Evolutionary conservation across 2,329 filamentous ascomycete species (phyloP).

Genomic region (Chaetomiaceae sp.): DNA sequence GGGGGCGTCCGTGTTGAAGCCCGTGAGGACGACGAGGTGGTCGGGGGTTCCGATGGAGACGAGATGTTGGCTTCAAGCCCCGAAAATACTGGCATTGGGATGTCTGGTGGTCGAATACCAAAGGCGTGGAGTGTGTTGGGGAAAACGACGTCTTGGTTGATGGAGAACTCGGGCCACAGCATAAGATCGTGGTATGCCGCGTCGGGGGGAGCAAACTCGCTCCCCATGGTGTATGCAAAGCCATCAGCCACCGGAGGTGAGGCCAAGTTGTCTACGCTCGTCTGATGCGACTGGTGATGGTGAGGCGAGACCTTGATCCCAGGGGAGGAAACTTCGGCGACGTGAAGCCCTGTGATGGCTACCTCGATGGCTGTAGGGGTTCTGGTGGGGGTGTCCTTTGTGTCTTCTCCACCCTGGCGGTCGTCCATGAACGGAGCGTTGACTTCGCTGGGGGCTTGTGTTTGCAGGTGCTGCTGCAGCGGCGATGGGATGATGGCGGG

Average conservation of each 20-base stretch:
- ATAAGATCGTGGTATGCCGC: conserved; percentile 40
- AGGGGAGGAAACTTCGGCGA: conserved; percentile 26
- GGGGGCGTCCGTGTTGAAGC: conserved; percentile 43
- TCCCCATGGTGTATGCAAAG: conserved; percentile 37
- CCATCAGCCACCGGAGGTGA: conserved; percentile 39
- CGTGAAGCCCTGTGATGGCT: conserved; percentile 26
- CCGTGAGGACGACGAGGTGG: conserved; percentile 35
- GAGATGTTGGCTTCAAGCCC: conserved; percentile 38
- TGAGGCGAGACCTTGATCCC: conserved; percentile 32
- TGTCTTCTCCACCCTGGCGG: conserved; percentile 28
- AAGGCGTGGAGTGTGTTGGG: conserved; percentile 33
- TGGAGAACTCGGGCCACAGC: conserved; percentile 40
- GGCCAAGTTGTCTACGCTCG: conserved; percentile 33
- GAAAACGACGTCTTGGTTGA: conserved; percentile 42
- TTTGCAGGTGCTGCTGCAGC: conserved; percentile 24
- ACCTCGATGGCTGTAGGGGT: conserved; percentile 30
- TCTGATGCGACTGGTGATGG: conserved; percentile 32
- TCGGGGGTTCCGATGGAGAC: conserved; percentile 36
- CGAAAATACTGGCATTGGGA: conserved; percentile 34
- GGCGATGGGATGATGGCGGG: conserved; percentile 33
- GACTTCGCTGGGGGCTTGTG: conserved; percentile 25
- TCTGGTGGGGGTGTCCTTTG: conserved; percentile 27
- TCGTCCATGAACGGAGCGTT: conserved; percentile 37
- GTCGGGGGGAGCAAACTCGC: conserved; percentile 34
- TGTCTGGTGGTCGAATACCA: conserved; percentile 30